Evolutionary conservation across 192 early-diverging fungal species (phyloP), one percentile per base, ranked within the genome.

Genomic region (Pilobolus umbonatus): DNA sequence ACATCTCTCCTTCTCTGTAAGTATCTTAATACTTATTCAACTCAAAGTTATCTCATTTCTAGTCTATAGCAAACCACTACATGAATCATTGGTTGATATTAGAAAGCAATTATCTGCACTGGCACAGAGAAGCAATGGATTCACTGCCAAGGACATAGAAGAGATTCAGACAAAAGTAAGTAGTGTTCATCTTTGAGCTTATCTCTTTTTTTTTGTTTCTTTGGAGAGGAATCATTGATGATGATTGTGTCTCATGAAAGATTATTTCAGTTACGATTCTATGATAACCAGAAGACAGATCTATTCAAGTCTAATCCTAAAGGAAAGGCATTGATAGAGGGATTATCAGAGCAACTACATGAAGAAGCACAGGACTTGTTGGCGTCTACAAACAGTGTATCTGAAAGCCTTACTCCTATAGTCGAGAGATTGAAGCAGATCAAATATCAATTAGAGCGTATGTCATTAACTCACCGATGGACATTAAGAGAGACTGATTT

Each of bases 301-400:
- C 90, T 88, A 64, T 65, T 92, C 11, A 72, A 54, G 26, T 54
- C 52, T 8, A 21, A 54, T 5, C 79, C 88, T 2, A 72, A 86
- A 36, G 93, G 93, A 30, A 90, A 95, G 52, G 87, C 90, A 19
- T 76, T 84, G 30, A 89, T 95, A 35, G 87, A 91, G 29, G 86
- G 85, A 1, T 64, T 95, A 28, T 54, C 94, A 53, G 93, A 95
- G 62, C 78, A 87, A 67, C 86, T 84, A 63, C 94, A 89, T 64
- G 91, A 95, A 50, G 84, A 91, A 42, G 76, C 85, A 28, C 91
- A 95, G 56, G 92, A 95, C 53, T 52, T 69, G 35, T 48, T 63
- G 34, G 67, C 67, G 0, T 69, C 67, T 8, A 69, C 61, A 5
- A 62, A 69, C 50, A 62, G 50, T 40, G 47, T 69, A 7, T 69